Base-by-base conservation (phyloP, 176 grass and related monocot species). In the Hordeum vulgare region DNA sequence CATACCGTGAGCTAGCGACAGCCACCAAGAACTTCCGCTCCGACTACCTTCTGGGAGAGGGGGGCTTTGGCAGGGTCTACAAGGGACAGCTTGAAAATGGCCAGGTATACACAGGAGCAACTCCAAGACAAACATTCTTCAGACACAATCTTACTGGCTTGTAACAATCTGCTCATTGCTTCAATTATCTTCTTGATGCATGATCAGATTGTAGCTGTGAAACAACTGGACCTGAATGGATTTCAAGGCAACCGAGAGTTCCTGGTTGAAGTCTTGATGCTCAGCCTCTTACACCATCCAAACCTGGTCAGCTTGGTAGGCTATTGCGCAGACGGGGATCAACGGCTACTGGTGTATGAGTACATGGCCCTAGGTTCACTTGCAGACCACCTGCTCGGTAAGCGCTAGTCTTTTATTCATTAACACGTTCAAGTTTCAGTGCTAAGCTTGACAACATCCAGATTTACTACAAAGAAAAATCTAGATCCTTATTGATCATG, bases 31-130 rank as follows among this genome's bases (percentile, higher is more conserved):
- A 92, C 33, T 96, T 99, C 63, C 80, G 85, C 8, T 66, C 69
- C 0, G 89, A 96, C 33, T 86, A 69, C 74, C 80, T 99, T 7
- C 40, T 99, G 26, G 96, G 96, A 47, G 89, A 95, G 80, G 93
- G 93, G n/a, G 91, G 91, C 26, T 99, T 99, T 42, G 93, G 96
- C 51, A 99, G 93, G 82, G 96, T 99, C 28, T 99, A 92, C 76
- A 96, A 96, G 72, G 96, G 96, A 14, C 77, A 74, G 66, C 81
- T 95, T 78, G 77, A 83, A 80, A 88, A 79, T 75, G 89, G 83
- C 9, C 89, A 94, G 91, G 96, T 99, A 95, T n/a, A 82, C 15
- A 47, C 23, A 59, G 40, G 42, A 82, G 60, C 3, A 23, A 59
- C 56, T 8, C 10, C n/a, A 21, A 51, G 9, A 57, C 20, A 77